Conservation (phyloP, 768 basidiomycete species). For the Saitozyma sp. region DNA sequence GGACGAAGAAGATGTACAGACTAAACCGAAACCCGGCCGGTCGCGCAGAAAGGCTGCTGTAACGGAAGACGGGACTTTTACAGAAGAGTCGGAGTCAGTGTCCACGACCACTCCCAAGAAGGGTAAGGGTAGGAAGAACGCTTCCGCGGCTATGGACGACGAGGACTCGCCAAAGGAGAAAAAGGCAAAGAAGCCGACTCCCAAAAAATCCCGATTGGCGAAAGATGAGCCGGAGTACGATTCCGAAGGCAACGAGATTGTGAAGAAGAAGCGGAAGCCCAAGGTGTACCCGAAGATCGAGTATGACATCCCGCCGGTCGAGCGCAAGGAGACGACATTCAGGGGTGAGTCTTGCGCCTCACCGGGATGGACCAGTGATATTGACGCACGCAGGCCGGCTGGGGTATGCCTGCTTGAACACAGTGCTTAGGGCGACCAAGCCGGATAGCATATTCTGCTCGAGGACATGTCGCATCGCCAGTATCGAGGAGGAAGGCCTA, state of each 20-base stretch:
- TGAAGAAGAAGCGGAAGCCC: conserved; percentile 48
- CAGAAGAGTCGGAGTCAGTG: background rate
- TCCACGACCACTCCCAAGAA: background rate
- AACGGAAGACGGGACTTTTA: conserved; percentile 1
- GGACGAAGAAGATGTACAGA: too few species aligned
- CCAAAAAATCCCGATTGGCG: conserved; percentile 40
- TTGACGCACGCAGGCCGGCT: conserved; percentile 57
- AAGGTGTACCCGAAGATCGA: conserved; percentile 51
- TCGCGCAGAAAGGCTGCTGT: conserved; percentile 1
- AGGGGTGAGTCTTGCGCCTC: conserved; percentile 46
- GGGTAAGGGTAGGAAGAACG: background rate
- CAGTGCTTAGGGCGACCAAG: conserved; percentile 70
- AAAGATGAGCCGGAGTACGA: conserved; percentile 46
- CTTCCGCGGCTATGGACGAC: background rate
- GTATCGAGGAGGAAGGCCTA: conserved; percentile 74
- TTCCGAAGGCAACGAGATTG: conserved; percentile 42
- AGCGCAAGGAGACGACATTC: conserved; percentile 67
- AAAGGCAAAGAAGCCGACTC: conserved; percentile 36
- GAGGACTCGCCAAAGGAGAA: conserved; percentile 8
- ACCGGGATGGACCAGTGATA: background rate
- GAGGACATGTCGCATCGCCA: conserved; percentile 63
- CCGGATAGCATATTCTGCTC: conserved; percentile 72
- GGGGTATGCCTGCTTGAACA: conserved; percentile 57
- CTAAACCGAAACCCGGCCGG: background rate
- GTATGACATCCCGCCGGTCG: conserved; percentile 72